Evolutionary conservation across 1,284 basidiomycete species (phyloP).

Genomic region (Sporisorium iseilematis-ciliati): DNA sequence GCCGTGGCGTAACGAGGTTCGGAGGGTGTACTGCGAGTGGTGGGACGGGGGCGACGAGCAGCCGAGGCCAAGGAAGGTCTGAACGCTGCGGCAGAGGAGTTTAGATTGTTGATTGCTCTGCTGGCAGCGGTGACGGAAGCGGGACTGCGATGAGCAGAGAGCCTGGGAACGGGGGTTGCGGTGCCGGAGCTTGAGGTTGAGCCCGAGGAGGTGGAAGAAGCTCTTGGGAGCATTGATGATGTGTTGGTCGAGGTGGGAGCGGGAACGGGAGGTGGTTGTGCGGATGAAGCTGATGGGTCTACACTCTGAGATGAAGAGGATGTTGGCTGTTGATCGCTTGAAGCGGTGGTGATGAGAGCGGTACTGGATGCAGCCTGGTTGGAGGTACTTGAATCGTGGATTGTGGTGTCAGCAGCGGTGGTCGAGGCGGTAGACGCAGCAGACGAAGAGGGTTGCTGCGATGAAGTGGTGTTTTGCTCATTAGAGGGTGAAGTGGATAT

Average conservation of each 20-base stretch:
- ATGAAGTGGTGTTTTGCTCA: too few species aligned
- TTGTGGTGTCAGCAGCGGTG: not conserved
- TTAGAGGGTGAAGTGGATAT: not conserved
- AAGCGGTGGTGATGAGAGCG: not conserved
- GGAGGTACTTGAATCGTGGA: not conserved
- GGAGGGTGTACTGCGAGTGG: not conserved
- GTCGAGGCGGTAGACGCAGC: not conserved
- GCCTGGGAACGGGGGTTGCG: constrained; percentile 15
- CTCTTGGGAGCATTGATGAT: constrained; percentile 36
- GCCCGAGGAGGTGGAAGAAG: constrained; percentile 12
- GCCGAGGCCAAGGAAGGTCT: not conserved
- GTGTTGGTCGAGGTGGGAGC: constrained; percentile 1
- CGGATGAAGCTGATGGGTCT: not conserved
- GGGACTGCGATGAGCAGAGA: not conserved
- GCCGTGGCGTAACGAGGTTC: not conserved
- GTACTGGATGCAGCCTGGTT: not conserved
- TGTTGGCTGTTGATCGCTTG: not conserved
- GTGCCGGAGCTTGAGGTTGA: constrained; percentile 31
- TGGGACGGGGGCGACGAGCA: constrained; percentile 3
- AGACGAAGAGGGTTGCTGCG: not conserved
- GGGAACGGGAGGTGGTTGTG: not conserved
- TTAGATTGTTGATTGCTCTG: constrained; percentile 8
- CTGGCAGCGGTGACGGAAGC: not conserved
- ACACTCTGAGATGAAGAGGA: not conserved
- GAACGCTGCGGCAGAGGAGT: not conserved